Evolutionary conservation across 345 rosid species (phyloP).

Genomic region (Crucihimalaya himalaica): DNA sequence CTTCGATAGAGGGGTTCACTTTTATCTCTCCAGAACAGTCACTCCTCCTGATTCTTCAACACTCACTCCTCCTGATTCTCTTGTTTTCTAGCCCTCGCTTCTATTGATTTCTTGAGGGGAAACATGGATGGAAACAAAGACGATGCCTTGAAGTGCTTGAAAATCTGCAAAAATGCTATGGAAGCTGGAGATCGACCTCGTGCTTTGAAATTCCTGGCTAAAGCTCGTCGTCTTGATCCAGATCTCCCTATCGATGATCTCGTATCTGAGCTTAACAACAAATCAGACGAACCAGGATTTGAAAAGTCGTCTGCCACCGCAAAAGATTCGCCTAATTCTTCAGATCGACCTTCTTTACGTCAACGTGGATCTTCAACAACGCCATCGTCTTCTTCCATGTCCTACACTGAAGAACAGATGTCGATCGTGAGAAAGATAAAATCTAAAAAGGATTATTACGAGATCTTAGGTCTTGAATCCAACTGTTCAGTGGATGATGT

Average conservation of each 20-base stretch:
- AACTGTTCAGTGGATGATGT: constrained; percentile 76
- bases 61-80: constrained; percentile 24
- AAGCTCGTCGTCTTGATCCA: constrained; percentile 97
- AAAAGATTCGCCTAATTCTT: constrained; percentile 28
- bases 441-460: constrained; percentile 84
- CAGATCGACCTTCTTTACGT: constrained; percentile 61
- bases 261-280: constrained; percentile 46
- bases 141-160: constrained; percentile 84
- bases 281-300: constrained; percentile 30
- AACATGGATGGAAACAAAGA: constrained; percentile 94
- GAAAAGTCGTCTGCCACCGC: constrained; percentile 30
- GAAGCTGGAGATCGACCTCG: constrained; percentile 77
- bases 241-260: constrained; percentile 64
- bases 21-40: neutral
- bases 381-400: constrained; percentile 45
- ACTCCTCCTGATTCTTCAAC: constrained; percentile 19
- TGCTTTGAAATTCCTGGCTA: constrained; percentile 70
- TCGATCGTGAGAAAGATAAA: constrained; percentile 68
- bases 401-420: constrained; percentile 77
- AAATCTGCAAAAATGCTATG: constrained; percentile 74
- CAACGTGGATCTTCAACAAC: constrained; percentile 48
- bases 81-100: too few relatives aligned
- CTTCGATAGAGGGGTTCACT: neutral
- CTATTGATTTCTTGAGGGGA: too few relatives aligned
- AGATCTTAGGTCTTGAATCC: constrained; percentile 73